phyloP scores from a whole-genome alignment of 306 rosid species.

The Cercis canadensis region DNA sequence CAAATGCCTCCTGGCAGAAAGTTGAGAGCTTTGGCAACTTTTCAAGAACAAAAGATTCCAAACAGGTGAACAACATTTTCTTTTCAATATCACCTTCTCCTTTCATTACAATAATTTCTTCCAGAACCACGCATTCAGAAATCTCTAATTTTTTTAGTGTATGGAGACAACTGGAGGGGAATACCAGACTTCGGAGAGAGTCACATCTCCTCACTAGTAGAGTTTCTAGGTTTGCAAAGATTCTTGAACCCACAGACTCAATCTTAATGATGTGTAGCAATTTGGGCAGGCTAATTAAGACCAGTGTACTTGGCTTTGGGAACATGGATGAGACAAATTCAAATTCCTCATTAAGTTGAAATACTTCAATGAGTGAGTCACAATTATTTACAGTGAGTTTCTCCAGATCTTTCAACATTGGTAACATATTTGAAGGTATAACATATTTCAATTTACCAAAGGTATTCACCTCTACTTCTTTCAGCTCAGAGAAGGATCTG shows the following conservation, averaged over 20 bases:
- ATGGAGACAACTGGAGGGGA: not conserved
- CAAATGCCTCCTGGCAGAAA: not conserved
- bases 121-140: too few species aligned
- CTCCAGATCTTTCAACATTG: not conserved
- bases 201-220: not conserved
- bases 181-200: not conserved
- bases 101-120: too few species aligned
- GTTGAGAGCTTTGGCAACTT: not conserved
- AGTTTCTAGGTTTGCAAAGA: too few species aligned
- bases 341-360: not conserved
- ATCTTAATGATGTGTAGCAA: not conserved
- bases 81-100: too few species aligned
- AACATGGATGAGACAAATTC: not conserved
- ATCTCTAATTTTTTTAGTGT: not conserved
- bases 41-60: not conserved
- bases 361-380: not conserved
- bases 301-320: not conserved
- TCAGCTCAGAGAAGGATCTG: too few species aligned
- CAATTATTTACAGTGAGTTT: not conserved
- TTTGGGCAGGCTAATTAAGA: not conserved
- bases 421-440: not conserved
- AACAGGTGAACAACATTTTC: too few species aligned
- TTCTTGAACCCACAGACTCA: too few species aligned
- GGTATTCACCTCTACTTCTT: too few species aligned
- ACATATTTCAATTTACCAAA: not conserved